Percentiles rank a stretch among this genome's conserved stretches.
These are phyloP conservation scores for Arthrobotrys pseudoclavata DNA, from an alignment of 2,329 filamentous ascomycete genomes.

Conservation along the genomic window DNA sequence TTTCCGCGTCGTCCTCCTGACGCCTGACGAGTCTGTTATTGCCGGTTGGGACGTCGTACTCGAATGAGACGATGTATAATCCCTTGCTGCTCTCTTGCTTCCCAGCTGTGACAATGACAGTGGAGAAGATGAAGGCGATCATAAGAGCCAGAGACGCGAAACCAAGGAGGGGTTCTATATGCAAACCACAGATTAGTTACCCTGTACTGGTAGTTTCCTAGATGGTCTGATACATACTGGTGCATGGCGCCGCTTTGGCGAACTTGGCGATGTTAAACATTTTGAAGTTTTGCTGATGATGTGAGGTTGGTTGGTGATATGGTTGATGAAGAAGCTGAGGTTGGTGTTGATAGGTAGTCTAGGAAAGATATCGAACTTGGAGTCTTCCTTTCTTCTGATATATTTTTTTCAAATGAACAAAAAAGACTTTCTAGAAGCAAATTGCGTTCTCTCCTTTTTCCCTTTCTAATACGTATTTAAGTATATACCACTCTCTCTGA, in stretches of 20 bases:
- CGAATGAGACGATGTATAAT: conserved; percentile 63
- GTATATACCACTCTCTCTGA: conserved; percentile 39
- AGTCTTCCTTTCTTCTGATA: conserved; percentile 23
- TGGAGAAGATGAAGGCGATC: conserved; percentile 62
- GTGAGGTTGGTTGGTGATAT: conserved; percentile 24
- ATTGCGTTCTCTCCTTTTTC: conserved; percentile 32
- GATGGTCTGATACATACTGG: conserved; percentile 41
- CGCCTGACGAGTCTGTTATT: conserved; percentile 35
- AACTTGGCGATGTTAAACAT: conserved; percentile 56
- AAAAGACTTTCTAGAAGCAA: conserved; percentile 42
- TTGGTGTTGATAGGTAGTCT: conserved; percentile 16
- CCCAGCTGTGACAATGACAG: conserved; percentile 61
- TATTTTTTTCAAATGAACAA: conserved; percentile 12
- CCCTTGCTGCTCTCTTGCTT: conserved; percentile 60
- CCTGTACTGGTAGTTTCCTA: not conserved
- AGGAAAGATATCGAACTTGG: conserved; percentile 26
- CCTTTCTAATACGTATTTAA: not conserved
- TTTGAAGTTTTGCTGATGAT: conserved; percentile 15
- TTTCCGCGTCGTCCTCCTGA: conserved; percentile 32
- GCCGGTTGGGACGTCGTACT: conserved; percentile 55
- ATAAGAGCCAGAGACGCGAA: conserved; percentile 61
- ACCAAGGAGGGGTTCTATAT: conserved; percentile 60
- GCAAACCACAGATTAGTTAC: conserved; percentile 11
- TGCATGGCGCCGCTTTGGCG: conserved; percentile 59
- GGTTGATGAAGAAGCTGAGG: conserved; percentile 25